Evolutionary conservation across 805 yeast genomes (phyloP).

Genomic region (Yarrowia sp.): DNA sequence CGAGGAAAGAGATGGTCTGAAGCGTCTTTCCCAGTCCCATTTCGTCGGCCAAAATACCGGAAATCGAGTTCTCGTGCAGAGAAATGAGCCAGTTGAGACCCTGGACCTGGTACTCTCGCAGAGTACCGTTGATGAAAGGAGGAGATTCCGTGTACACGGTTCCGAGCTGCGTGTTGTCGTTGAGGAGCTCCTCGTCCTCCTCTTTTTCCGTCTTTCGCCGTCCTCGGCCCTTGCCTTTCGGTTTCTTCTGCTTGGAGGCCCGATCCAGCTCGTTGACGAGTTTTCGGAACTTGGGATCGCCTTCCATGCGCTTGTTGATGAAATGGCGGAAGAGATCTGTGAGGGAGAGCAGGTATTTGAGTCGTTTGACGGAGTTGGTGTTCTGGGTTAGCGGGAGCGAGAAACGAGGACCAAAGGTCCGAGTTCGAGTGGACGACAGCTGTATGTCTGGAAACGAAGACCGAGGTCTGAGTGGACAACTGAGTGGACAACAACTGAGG

Average conservation of each 20-base stretch:
- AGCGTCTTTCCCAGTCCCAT: constrained; percentile 97
- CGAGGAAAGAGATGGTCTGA: constrained; percentile 90
- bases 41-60: constrained; percentile 95
- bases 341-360: constrained; percentile 73
- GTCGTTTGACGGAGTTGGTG: constrained; percentile 48
- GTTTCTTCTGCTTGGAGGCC: background rate
- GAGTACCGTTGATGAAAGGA: constrained; percentile 63
- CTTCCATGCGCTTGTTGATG: constrained; percentile 74
- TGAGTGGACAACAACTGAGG: too few relatives aligned
- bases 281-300: constrained; percentile 60
- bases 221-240: constrained; percentile 42
- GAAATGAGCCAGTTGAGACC: constrained; percentile 95
- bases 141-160: constrained; percentile 88
- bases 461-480: too few relatives aligned
- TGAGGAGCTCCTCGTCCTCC: constrained; percentile 88
- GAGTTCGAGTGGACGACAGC: background rate
- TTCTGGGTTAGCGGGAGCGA: background rate
- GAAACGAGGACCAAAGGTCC: background rate
- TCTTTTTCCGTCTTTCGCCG: constrained; percentile 90
- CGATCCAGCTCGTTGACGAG: constrained; percentile 38
- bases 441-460: too few relatives aligned
- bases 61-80: constrained; percentile 78
- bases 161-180: constrained; percentile 71
- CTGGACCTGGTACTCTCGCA: constrained; percentile 90
- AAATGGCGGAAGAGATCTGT: constrained; percentile 88